phyloP scores from a whole-genome alignment of 2,329 filamentous ascomycete genomes.

The Calonectria henricotiae region DNA sequence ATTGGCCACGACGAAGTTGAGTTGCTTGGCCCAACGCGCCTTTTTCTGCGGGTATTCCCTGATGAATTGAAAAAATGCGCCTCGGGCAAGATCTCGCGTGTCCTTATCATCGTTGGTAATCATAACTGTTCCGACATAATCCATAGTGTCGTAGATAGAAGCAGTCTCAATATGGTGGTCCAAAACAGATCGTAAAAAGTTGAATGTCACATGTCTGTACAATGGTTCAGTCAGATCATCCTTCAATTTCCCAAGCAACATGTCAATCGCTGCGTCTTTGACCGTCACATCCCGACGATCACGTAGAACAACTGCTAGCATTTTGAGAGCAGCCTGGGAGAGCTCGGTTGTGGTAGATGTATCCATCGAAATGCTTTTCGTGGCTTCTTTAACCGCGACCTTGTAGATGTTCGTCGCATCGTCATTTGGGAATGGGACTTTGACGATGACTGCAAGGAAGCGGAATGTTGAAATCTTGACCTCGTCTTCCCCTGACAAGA shows the following conservation, averaged over 20 bases:
- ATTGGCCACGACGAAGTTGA: conserved; percentile 91
- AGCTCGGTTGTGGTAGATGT: conserved; percentile 86
- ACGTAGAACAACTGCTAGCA: conserved; percentile 87
- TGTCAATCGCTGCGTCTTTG: conserved; percentile 86
- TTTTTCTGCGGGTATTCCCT: conserved; percentile 95
- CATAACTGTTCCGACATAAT: conserved; percentile 93
- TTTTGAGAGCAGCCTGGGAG: conserved; percentile 89
- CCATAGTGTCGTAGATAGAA: conserved; percentile 90
- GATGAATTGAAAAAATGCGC: conserved; percentile 94
- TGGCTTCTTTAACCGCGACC: conserved; percentile 88
- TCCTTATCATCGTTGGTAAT: conserved; percentile 94
- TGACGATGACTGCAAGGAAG: conserved; percentile 87
- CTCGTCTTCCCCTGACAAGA: conserved; percentile 90
- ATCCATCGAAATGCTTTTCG: conserved; percentile 84
- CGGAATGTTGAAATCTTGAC: conserved; percentile 91
- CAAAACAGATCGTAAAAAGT: conserved; percentile 90
- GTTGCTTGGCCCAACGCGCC: conserved; percentile 89
- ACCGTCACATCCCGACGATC: conserved; percentile 84
- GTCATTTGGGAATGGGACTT: conserved; percentile 84
- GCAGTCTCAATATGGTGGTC: conserved; percentile 89
- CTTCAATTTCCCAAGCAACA: conserved; percentile 85
- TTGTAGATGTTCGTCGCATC: conserved; percentile 77
- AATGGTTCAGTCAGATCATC: conserved; percentile 94
- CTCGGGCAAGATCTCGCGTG: conserved; percentile 89
- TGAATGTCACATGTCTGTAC: conserved; percentile 93